Conservation (phyloP, 2,329 filamentous ascomycete species). For the Raffaelea deltoideospora region DNA sequence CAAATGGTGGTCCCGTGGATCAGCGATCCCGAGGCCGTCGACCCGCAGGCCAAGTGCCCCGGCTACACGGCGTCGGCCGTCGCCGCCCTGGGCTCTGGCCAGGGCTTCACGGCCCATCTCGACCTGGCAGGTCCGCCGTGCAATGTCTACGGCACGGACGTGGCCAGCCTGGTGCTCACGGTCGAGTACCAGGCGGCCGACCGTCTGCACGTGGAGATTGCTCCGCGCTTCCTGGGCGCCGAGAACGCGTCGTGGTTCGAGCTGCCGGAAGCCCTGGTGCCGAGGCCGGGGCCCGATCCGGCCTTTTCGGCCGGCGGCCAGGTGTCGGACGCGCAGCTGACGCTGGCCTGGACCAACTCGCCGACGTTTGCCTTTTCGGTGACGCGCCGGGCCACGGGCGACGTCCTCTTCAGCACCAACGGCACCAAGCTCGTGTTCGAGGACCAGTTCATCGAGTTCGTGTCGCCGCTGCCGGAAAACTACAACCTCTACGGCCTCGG, state of each 20-base stretch:
- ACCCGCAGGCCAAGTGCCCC: conserved; percentile 50
- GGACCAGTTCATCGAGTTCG: conserved; percentile 59
- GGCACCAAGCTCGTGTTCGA: conserved; percentile 57
- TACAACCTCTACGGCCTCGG: conserved; percentile 67
- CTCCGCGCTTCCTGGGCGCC: conserved; percentile 42
- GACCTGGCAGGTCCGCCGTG: conserved; percentile 54
- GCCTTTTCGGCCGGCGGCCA: conserved; percentile 3
- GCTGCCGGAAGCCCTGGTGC: conserved; percentile 47
- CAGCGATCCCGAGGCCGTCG: conserved; percentile 43
- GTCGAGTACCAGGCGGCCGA: conserved; percentile 36
- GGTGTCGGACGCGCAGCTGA: conserved; percentile 25
- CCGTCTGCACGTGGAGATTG: conserved; percentile 55
- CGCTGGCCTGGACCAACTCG: conserved; percentile 35
- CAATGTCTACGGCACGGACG: conserved; percentile 64
- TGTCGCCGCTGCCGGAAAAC: conserved; percentile 51
- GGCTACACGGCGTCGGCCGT: conserved; percentile 54
- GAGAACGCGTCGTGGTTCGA: conserved; percentile 53
- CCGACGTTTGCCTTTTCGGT: conserved; percentile 33
- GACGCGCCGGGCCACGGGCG: conserved; percentile 21
- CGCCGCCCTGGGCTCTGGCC: conserved; percentile 8
- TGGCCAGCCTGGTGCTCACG: conserved; percentile 48
- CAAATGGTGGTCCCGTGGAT: conserved; percentile 44
- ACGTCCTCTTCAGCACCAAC: conserved; percentile 55
- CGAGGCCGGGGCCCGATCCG: conserved; percentile 26
- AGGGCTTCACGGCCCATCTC: conserved; percentile 53